Evolutionary conservation across 352 stramenopile genomes (phyloP).

Genomic region (Pythium pyrilobum): DNA sequence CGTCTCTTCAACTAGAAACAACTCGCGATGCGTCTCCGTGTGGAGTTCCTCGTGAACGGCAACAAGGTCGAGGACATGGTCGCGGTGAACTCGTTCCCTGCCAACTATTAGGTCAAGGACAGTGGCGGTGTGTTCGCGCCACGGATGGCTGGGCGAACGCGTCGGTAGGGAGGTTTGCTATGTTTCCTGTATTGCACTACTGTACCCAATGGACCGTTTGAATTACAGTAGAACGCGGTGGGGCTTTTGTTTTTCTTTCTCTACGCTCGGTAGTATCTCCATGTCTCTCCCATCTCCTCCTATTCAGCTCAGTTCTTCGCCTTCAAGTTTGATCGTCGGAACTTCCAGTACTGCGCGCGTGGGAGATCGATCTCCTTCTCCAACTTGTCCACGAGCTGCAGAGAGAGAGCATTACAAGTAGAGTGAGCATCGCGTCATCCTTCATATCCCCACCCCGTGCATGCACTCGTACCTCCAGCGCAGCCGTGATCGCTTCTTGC

Average conservation of each 20-base stretch:
- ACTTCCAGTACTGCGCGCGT: constrained; percentile 70
- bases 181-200: constrained; percentile 19
- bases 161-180: background rate
- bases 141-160: too few relatives aligned
- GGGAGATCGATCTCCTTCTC: constrained; percentile 71
- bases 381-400: constrained; percentile 57
- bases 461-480: constrained; percentile 25
- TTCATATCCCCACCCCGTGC: too few relatives aligned
- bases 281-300: background rate
- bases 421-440: too few relatives aligned
- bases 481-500: constrained; percentile 29
- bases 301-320: constrained; percentile 22
- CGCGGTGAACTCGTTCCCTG: constrained; percentile 69
- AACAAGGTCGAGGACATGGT: constrained; percentile 84
- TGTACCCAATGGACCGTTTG: constrained; percentile 10
- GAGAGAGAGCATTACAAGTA: too few relatives aligned
- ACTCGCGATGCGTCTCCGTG: constrained; percentile 79
- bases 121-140: too few relatives aligned
- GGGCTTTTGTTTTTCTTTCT: background rate
- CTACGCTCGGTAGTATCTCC: background rate
- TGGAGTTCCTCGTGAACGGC: constrained; percentile 81
- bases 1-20: constrained; percentile 63
- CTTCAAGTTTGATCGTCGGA: constrained; percentile 48
- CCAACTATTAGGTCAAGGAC: constrained; percentile 23
- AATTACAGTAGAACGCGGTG: background rate